Base-by-base conservation (phyloP, 805 yeast genomes). In the Wickerhamiella parazyma region DNA sequence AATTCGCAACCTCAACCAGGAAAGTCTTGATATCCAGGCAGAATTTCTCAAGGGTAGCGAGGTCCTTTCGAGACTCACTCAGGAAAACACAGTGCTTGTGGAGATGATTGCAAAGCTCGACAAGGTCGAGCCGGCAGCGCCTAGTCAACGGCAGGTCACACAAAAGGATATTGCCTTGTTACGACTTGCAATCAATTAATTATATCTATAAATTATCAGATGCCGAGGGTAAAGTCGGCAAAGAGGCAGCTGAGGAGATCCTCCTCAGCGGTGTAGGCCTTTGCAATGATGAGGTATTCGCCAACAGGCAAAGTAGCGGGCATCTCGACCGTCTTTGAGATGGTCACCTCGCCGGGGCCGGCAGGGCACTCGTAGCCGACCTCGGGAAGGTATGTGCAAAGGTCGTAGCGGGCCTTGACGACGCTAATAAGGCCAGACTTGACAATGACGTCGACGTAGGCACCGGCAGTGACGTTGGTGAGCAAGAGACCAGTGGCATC, bases 271-370 rank as follows among this genome's bases (percentile, higher is more conserved):
- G 93, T 85, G 67, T 73, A 91, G 3, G 97, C 98, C 56, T 89
- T 76, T 18, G 96, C 97, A 42, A 71, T 67, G 24, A 87, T 93
- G 25, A 74, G 66, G 66, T 91, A 91, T 57, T 73, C 80, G 33
- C 98, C 98, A 20, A 97, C 95, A 47, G 98, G 97, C 22, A 89
- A 94, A 60, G 86, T 91, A 12, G 70, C 68, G 14, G 98, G 98
- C 45, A 91, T 74, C 54, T 78, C 89, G 20, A 91, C 91, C 35
- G 67, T 63, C 61, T 86, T 86, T 21, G 71, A 60, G 45, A 91
- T 64, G 44, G 67, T 64, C 54, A 84, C 79, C 41, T 64, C 60
- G 11, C 97, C 98, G 51, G 73, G 66, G 42, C 67, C 59, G 36
- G 91, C 62, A 1, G 98, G 98, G 61, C 98, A 91, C 48, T 73